Evolutionary conservation across 2,329 filamentous ascomycete genomes (phyloP), one percentile per base, ranked within the genome.

Genomic region (Talaromyces sp.): DNA sequence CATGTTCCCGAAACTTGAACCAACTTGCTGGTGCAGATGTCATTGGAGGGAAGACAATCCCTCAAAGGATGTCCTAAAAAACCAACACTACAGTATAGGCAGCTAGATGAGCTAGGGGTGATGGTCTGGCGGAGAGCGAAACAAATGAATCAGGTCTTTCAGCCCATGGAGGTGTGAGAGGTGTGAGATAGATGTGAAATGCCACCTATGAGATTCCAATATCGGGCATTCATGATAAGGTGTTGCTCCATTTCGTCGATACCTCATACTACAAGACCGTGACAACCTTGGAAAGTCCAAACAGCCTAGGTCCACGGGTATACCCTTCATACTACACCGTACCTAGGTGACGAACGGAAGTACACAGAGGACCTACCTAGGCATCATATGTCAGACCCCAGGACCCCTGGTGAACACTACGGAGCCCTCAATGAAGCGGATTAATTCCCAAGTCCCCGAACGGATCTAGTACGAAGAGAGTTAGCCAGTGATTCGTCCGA

Each of bases 351-450:
- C 9, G 24, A 27, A 35, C 32, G 6, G 32, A 48, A 19, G 5
- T 41, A 29, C 10, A 17, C n/a, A 35, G 32, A 27, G 24, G 9
- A 27, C n/a, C 40, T 50, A 52, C 58, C 54, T 60, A 60, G 54
- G 57, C 58, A 60, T 62, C 60, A 60, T 54, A 60, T 57, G 57
- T 54, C 54, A 55, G 41, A 8, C 44, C 30, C 36, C 32, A 16
- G 40, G 36, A 42, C 33, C 29, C 41, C 32, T 51, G 54, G 37
- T 27, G 5, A 27, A 27, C 9, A 27, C 5, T 27, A 27, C 24
- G 24, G 24, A 27, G 24, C 24, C n/a, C n/a, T 35, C 13, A 35
- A 55, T 39, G 43, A 37, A 8, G 29, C 41, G 29, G 41, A 22
- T 22, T 52, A 55, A 49, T 49, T 42, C 49, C 16, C 47, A 49